Percentiles rank a stretch among this genome's conserved stretches.
These are phyloP conservation scores for Clitopilus hobsonii DNA, from an alignment of 768 basidiomycete genomes.

Conservation along the genomic window DNA sequence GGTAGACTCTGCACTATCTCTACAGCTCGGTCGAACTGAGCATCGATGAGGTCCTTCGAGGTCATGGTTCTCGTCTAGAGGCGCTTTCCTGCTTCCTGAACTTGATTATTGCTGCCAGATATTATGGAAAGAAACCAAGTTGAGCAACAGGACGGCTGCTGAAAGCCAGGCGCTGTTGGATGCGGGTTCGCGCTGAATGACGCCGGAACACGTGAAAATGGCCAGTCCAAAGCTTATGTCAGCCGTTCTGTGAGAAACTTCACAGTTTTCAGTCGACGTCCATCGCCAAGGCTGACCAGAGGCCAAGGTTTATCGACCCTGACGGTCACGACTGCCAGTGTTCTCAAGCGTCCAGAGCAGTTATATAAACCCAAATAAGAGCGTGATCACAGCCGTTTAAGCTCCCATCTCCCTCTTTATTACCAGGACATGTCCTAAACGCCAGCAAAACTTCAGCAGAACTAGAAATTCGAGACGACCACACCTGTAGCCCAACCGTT, in stretches of 20 bases:
- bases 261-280: too few species aligned
- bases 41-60: constrained; percentile 64
- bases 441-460: too few species aligned
- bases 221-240: not conserved
- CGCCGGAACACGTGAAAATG: constrained; percentile 2
- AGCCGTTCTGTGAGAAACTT: not conserved
- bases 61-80: constrained; percentile 37
- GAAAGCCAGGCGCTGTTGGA: not conserved
- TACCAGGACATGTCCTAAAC: too few species aligned
- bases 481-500: too few species aligned
- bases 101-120: not conserved
- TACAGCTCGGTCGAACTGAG: constrained; percentile 90
- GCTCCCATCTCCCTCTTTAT: not conserved
- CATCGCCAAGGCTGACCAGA: not conserved
- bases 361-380: not conserved
- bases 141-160: not conserved
- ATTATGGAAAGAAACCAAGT: not conserved
- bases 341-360: not conserved
- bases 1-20: constrained; percentile 91
- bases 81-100: not conserved
- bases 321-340: not conserved
- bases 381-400: not conserved
- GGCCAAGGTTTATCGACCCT: not conserved
- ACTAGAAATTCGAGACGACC: too few species aligned
- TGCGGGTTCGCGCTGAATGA: constrained; percentile 1